Evolutionary conservation across 148 eudicot species (phyloP), one percentile per base, ranked within the genome.

Genomic region (Gaultheria prostrata): DNA sequence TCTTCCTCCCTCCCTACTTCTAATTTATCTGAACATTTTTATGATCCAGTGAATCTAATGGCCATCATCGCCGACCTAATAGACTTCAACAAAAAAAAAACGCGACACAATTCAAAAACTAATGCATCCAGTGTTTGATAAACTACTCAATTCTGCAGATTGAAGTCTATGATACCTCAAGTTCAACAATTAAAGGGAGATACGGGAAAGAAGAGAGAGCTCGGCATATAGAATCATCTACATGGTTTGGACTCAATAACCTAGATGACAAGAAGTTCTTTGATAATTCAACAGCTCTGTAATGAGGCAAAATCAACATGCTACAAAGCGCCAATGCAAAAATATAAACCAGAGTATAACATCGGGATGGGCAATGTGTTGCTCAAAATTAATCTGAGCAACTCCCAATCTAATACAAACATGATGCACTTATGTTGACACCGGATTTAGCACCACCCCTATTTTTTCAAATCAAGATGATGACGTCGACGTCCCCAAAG

Each of bases 381-480:
- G 2, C 18, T 10, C 69, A 30, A 33, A 18, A 69, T 51, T 33
- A 45, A 83, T 61, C 17, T 74, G n/a, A 82, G 71, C 80, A 75
- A 33, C 65, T 35, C 54, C 57, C 6, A 67, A 76, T 82, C 39
- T 67, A 86, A 54, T 77, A 4, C 24, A 79, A 87, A 50, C 3
- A 33, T 59, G 63, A n/a, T n/a, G n/a, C n/a, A n/a, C n/a, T n/a
- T n/a, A n/a, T n/a, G n/a, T n/a, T n/a, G n/a, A n/a, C n/a, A n/a
- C n/a, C n/a, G n/a, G n/a, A n/a, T n/a, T n/a, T n/a, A n/a, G n/a
- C n/a, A n/a, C n/a, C n/a, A n/a, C n/a, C n/a, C n/a, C n/a, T n/a
- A n/a, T n/a, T n/a, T n/a, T n/a, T n/a, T n/a, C n/a, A n/a, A n/a
- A n/a, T n/a, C n/a, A n/a, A n/a, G n/a, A n/a, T n/a, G n/a, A n/a